Conservation (phyloP, 352 stramenopile genomes). For the Ophiocytium majus region DNA sequence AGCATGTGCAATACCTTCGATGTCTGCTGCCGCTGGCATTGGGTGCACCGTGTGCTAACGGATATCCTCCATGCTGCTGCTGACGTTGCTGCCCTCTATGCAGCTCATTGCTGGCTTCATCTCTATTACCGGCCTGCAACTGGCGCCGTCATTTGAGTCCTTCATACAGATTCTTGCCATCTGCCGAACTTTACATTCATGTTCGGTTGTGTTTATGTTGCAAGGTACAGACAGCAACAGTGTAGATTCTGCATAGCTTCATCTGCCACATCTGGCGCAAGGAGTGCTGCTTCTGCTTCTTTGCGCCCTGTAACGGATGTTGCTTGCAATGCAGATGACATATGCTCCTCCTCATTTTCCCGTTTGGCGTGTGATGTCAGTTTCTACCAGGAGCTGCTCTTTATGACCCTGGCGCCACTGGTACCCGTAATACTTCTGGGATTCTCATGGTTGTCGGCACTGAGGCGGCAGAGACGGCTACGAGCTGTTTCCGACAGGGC, state of each 20-base stretch:
- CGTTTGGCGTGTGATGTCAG: neutral
- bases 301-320: neutral
- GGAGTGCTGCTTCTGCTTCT: neutral
- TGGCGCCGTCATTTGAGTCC: neutral
- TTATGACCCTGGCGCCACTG: neutral
- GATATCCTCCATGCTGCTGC: neutral
- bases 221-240: neutral
- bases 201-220: neutral
- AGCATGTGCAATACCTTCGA: neutral
- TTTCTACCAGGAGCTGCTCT: neutral
- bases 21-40: neutral
- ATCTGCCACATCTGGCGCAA: neutral
- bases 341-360: too few relatives aligned
- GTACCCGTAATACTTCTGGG: neutral
- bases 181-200: neutral
- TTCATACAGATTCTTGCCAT: neutral
- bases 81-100: neutral
- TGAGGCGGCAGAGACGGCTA: neutral
- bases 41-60: neutral
- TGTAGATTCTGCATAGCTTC: neutral
- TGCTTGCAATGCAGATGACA: neutral
- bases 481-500: neutral
- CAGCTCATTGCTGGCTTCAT: neutral
- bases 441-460: neutral
- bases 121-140: neutral